phyloP scores from a whole-genome alignment of 441 rosid genomes.

The Isatis lusitanica region DNA sequence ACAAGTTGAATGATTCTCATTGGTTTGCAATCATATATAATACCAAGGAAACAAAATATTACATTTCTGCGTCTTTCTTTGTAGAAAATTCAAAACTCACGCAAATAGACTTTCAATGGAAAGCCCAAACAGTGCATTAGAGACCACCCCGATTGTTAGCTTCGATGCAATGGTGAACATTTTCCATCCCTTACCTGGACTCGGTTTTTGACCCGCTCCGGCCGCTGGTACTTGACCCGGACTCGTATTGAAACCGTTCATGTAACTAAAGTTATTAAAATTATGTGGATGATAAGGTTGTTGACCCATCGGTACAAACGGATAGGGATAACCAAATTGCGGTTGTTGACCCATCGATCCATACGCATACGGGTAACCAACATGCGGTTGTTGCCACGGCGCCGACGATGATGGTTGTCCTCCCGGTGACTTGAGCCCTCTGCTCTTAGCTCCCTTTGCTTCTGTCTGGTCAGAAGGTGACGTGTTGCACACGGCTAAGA shows the following conservation, averaged over 20 bases:
- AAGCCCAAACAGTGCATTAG: conserved; percentile 30
- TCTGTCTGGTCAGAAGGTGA: conserved; percentile 1
- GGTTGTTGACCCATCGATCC: conserved; percentile 21
- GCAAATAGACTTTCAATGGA: not conserved
- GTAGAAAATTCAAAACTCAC: not conserved
- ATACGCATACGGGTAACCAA: conserved; percentile 15
- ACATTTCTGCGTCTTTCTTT: not conserved
- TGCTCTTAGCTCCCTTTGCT: not conserved
- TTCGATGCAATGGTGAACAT: conserved; percentile 28
- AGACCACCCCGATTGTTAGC: conserved; percentile 29
- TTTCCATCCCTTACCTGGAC: conserved; percentile 18
- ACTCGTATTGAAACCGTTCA: not conserved
- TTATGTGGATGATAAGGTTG: conserved; percentile 8
- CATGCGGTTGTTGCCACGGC: conserved; percentile 14
- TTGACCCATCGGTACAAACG: conserved; percentile 18
- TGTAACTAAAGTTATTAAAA: not conserved
- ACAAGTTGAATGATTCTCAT: not conserved
- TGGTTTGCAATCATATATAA: not conserved
- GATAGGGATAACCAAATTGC: conserved; percentile 11
- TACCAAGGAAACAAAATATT: not conserved
- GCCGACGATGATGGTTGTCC: not conserved
- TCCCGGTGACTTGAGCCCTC: conserved; percentile 3
- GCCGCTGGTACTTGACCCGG: conserved; percentile 9
- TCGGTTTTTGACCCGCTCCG: not conserved
- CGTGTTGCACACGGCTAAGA: conserved; percentile 24